These are phyloP conservation scores for Xylaria sp. DNA, from an alignment of 2,329 filamentous ascomycete genomes.

Conservation along the genomic window DNA sequence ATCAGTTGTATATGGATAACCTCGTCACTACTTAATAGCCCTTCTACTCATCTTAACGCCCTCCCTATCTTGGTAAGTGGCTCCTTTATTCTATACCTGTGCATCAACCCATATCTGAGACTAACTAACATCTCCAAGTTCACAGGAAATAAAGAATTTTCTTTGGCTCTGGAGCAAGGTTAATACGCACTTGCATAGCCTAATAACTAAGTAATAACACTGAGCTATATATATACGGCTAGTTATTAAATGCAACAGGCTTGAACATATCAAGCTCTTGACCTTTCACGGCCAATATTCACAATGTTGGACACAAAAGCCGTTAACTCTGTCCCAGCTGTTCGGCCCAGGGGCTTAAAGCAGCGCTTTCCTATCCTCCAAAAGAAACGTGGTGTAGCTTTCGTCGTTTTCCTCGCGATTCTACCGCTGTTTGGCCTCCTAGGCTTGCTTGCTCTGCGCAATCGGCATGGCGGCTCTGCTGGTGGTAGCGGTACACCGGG, in stretches of 20 bases:
- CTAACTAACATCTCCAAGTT: background rate
- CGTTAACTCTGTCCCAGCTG: constrained; percentile 13
- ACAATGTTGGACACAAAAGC: constrained; percentile 21
- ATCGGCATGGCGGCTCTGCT: constrained; percentile 31
- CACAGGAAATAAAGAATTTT: background rate
- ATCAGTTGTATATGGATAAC: too few relatives aligned
- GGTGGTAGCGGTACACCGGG: constrained; percentile 20
- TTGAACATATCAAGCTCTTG: background rate
- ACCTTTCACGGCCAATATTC: background rate
- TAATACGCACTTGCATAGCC: background rate
- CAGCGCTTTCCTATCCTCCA: constrained; percentile 46
- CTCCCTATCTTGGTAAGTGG: background rate
- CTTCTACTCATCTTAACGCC: background rate
- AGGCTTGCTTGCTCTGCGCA: constrained; percentile 49
- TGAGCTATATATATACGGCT: background rate
- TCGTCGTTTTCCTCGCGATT: constrained; percentile 47
- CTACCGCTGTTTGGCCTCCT: constrained; percentile 49
- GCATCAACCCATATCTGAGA: background rate
- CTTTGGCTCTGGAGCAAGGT: background rate
- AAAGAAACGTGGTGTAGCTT: constrained; percentile 45
- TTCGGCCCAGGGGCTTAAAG: constrained; percentile 41
- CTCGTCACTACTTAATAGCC: background rate
- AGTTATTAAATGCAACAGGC: background rate
- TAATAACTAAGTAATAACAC: background rate
- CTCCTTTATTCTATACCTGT: background rate